These are phyloP conservation scores for Candida golubevii DNA, from an alignment of 805 yeast genomes.

Conservation along the genomic window DNA sequence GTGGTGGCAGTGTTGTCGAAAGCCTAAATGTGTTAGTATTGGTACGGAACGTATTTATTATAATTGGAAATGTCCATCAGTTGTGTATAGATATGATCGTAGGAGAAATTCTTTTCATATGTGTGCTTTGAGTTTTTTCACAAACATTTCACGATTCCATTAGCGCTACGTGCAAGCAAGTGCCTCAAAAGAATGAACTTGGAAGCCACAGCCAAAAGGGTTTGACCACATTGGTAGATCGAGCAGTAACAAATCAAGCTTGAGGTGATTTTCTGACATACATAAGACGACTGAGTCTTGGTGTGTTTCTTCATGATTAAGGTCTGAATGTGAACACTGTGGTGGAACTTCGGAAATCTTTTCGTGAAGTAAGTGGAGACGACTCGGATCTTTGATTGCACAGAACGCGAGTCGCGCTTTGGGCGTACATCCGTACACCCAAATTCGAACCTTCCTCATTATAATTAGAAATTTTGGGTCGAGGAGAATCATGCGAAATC, in stretches of 20 bases:
- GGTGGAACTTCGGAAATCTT: not conserved
- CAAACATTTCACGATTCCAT: not conserved
- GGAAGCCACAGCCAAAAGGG: not conserved
- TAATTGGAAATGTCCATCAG: not conserved
- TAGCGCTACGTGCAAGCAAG: not conserved
- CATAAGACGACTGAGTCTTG: constrained; percentile 68
- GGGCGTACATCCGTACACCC: constrained; percentile 7
- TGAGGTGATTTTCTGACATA: constrained; percentile 29
- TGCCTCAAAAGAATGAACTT: no score
- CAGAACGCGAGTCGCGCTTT: constrained; percentile 9
- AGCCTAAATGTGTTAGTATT: constrained; percentile 44
- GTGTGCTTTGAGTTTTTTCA: not conserved
- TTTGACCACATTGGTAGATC: not conserved
- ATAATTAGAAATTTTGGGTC: not conserved
- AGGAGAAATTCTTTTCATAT: not conserved
- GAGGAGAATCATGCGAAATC: not conserved
- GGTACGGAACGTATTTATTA: not conserved
- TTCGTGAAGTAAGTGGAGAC: not conserved
- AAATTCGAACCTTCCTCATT: not conserved
- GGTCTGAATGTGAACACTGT: not conserved
- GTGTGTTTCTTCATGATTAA: constrained; percentile 48
- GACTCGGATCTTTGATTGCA: constrained; percentile 5
- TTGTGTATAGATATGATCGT: not conserved
- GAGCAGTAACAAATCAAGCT: not conserved
- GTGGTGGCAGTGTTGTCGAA: constrained; percentile 93